Base-by-base conservation (phyloP, 768 basidiomycete genomes). In the Trametes maxima region DNA sequence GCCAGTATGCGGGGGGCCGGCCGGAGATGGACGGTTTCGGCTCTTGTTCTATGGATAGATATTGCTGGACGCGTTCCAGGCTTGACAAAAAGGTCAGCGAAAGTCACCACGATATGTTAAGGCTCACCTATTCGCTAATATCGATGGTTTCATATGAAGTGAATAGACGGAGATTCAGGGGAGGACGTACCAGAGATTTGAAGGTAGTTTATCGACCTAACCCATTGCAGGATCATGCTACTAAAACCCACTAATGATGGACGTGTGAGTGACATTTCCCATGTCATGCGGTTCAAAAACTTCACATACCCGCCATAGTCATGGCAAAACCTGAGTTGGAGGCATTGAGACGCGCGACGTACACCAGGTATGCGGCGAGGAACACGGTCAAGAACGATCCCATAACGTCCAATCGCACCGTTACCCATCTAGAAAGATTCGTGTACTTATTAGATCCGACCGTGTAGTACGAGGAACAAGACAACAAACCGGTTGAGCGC, bases 1-100 rank as follows among this genome's bases (percentile, higher is more conserved):
- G 86, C 86, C 86, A 88, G 58, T 85, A 82, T 0, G 86, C 85
- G 5, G 86, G 85, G 3, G 86, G 86, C n/a, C 77, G 68, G 2
- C 80, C 79, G 6, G 73, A 62, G 25, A 71, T 62, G 0, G 75
- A 75, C 0, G 78, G 63, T 54, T 75, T 73, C 0, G 78, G 77
- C 67, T 87, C 86, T 59, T 83, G 82, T 51, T 85, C 84, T 43
- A 85, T 82, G n/a, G 75, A 70, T 39, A 86, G 69, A 66, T 85
- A 87, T 47, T 80, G 80, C 47, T 80, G 74, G 45, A 87, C 77
- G 44, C 85, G 78, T 67, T 85, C 79, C 48, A 81, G 58, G 59
- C 82, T 80, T 53, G 61, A 39, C n/a, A 36, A n/a, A n/a, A 51
- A 12, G 42, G 21, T 35, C 8, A 11, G 16, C 19, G 19, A 14